Evolutionary conservation across 139 green algal genomes (phyloP).

Genomic region (Picochlorum sp.): DNA sequence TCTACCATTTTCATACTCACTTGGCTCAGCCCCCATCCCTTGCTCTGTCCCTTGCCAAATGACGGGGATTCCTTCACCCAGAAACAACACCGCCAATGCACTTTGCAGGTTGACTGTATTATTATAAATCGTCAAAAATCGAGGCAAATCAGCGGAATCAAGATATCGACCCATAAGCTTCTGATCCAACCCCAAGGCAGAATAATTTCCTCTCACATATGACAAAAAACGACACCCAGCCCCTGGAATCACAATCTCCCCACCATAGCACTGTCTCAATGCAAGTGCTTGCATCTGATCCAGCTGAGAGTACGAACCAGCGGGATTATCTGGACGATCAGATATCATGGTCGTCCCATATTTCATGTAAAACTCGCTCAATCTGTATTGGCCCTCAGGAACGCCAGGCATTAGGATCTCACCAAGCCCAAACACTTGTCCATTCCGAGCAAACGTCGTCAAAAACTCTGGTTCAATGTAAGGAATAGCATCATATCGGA

Average conservation of each 20-base stretch:
- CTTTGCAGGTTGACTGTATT: constrained; percentile 2
- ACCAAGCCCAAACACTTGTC: not conserved
- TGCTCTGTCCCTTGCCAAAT: constrained; percentile 37
- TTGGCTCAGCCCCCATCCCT: not conserved
- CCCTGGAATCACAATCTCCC: not conserved
- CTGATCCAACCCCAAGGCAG: constrained; percentile 2
- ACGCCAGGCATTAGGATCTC: not conserved
- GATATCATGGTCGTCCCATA: constrained; percentile 12
- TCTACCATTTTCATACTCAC: constrained; percentile 1
- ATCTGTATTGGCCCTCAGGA: constrained; percentile 5
- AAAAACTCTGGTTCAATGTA: constrained; percentile 10
- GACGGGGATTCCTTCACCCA: constrained; percentile 30
- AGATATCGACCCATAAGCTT: not conserved
- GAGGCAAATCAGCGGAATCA: not conserved
- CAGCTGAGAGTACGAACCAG: not conserved
- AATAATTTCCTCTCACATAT: not conserved
- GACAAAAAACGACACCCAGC: not conserved
- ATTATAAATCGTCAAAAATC: not conserved
- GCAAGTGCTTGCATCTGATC: not conserved
- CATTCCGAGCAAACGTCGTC: not conserved
- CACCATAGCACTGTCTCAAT: too few relatives aligned
- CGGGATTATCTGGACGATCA: constrained; percentile 4
- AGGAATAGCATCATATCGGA: constrained; percentile 9
- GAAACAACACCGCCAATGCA: constrained; percentile 22
- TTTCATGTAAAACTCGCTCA: constrained; percentile 5